phyloP scores from a whole-genome alignment of 2,329 filamentous ascomycete species.

The Proliferodiscus dingleyae region DNA sequence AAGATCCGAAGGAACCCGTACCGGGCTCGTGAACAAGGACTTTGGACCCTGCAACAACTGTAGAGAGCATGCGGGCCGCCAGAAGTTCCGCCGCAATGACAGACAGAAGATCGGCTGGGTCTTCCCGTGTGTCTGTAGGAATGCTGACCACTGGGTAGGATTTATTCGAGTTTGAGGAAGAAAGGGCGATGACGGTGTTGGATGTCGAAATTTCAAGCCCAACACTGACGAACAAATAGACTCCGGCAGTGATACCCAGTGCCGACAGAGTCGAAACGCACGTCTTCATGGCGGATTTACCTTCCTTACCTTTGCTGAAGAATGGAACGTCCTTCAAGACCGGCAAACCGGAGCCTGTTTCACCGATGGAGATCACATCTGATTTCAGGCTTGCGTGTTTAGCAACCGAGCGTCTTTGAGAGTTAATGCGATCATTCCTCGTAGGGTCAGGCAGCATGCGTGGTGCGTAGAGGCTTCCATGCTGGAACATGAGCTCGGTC shows the following conservation, averaged over 20 bases:
- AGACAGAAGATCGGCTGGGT: slow-evolving; percentile 7
- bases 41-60: slow-evolving; percentile 1
- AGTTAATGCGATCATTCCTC: slow-evolving; percentile 12
- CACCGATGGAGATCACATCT: slow-evolving; percentile 5
- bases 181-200: slow-evolving; percentile 8
- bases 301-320: slow-evolving; percentile 4
- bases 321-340: slow-evolving; percentile 4
- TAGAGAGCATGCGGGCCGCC: slow-evolving; percentile 4
- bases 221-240: slow-evolving; percentile 9
- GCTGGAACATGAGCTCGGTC: slow-evolving; percentile 14
- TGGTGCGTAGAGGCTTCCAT: slow-evolving; percentile 9
- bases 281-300: slow-evolving; percentile 7
- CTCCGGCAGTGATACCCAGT: slow-evolving; percentile 9
- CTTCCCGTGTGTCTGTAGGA: slow-evolving; percentile 5
- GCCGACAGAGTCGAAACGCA: slow-evolving; percentile 8
- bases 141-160: slow-evolving; percentile 8
- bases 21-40: slow-evolving; percentile 8
- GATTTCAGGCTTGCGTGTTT: slow-evolving; percentile 2
- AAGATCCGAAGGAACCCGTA: slow-evolving; percentile 4
- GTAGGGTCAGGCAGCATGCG: slow-evolving; percentile 5
- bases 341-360: slow-evolving; percentile 3
- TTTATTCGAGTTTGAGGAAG: slow-evolving; percentile 9
- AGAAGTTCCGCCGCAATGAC: slow-evolving; percentile 2
- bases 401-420: slow-evolving; percentile 5
- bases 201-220: slow-evolving; percentile 6